phyloP scores from a whole-genome alignment of 2,329 filamentous ascomycete genomes.

The Ophiostoma quercus region DNA sequence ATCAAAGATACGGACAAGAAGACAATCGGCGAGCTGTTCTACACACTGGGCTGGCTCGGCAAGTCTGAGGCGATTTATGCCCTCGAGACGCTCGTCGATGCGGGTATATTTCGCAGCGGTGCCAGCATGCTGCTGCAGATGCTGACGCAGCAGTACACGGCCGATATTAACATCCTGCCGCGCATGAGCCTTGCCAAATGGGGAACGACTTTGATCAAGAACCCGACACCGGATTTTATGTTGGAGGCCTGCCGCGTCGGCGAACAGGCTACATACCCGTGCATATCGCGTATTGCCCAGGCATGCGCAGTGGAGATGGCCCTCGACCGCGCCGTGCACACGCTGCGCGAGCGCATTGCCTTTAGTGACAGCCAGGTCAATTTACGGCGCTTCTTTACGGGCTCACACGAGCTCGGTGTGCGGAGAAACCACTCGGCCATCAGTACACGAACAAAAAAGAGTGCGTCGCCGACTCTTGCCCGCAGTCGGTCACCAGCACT shows the following conservation, averaged over 20 bases:
- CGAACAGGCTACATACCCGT: constrained; percentile 87
- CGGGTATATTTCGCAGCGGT: constrained; percentile 73
- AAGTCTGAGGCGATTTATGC: constrained; percentile 76
- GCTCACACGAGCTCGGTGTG: constrained; percentile 32
- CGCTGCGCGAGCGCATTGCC: constrained; percentile 60
- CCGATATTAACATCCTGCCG: constrained; percentile 76
- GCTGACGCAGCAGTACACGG: constrained; percentile 84
- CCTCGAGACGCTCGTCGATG: constrained; percentile 71
- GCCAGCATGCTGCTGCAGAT: constrained; percentile 75
- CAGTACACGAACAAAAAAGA: background rate
- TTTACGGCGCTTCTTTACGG: constrained; percentile 44
- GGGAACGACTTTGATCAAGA: constrained; percentile 65
- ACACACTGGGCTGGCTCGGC: constrained; percentile 64
- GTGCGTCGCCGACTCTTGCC: background rate
- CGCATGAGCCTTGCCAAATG: constrained; percentile 28
- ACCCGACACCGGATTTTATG: constrained; percentile 86
- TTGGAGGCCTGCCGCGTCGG: constrained; percentile 67
- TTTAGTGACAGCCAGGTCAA: constrained; percentile 63
- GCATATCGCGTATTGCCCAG: constrained; percentile 77
- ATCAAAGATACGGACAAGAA: background rate
- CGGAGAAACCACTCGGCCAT: constrained; percentile 18
- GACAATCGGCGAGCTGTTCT: constrained; percentile 47
- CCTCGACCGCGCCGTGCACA: constrained; percentile 68
- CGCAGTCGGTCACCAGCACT: constrained; percentile 16
- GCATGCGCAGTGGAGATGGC: constrained; percentile 85